Conservation (phyloP, 1,284 basidiomycete species). For the Laetiporus sulphureus region DNA sequence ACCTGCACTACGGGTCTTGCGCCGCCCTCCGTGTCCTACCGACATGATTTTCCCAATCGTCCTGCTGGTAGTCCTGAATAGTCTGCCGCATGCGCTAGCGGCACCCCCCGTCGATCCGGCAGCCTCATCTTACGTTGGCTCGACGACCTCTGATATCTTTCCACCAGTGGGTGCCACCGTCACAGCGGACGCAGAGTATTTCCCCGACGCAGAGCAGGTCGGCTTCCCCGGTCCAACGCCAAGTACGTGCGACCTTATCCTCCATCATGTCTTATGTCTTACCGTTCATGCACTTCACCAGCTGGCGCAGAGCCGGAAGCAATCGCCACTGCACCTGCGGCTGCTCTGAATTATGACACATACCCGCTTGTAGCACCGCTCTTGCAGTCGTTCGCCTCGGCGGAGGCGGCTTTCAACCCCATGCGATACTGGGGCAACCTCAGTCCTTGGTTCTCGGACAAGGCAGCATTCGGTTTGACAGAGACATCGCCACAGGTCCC, state of each 20-base stretch:
- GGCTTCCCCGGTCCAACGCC: slow-evolving; percentile 24
- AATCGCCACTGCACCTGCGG: slow-evolving; percentile 21
- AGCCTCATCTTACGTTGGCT: no score
- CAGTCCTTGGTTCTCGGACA: slow-evolving; percentile 50
- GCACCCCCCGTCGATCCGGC: no score
- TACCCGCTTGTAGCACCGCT: slow-evolving; percentile 19
- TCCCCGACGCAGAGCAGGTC: slow-evolving; percentile 19
- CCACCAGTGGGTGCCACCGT: no score
- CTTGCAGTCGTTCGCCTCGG: slow-evolving; percentile 6
- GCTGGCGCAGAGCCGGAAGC: slow-evolving; percentile 23
- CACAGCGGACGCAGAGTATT: no score
- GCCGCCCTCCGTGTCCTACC: no score
- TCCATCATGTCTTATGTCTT: background rate
- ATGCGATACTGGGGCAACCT: slow-evolving; percentile 46
- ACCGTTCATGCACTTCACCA: background rate
- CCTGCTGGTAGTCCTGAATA: no score
- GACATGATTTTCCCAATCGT: no score
- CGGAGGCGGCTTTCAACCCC: slow-evolving; percentile 19
- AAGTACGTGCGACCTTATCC: slow-evolving; percentile 11
- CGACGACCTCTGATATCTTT: no score
- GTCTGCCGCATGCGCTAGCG: no score
- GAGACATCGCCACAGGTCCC: slow-evolving; percentile 44
- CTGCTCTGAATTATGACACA: slow-evolving; percentile 17
- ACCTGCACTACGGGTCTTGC: no score
- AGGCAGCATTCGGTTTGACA: slow-evolving; percentile 41